A percentile compares a stretch with the other conserved stretches of the same genome.
phyloP scores from a whole-genome alignment of 1,284 basidiomycete genomes.

The Sanguinoderma infundibulare region DNA sequence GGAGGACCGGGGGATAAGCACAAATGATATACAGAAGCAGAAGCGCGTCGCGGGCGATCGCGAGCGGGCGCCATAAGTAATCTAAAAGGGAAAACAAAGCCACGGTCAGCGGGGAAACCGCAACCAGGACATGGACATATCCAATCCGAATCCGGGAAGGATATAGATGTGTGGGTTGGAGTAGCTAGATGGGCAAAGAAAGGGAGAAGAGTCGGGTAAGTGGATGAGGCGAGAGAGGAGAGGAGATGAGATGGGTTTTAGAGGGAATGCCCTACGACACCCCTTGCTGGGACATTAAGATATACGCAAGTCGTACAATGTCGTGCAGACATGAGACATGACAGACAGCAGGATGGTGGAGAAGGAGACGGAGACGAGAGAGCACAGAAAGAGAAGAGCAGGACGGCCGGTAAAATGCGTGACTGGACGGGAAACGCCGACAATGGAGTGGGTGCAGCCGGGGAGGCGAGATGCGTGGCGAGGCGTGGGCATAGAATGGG shows the following conservation, averaged over 20 bases:
- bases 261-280: conserved; percentile 33
- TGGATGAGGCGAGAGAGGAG: not conserved
- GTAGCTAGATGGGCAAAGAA: not conserved
- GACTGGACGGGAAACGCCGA: no score
- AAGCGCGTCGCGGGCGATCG: not conserved
- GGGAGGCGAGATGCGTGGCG: not conserved
- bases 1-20: not conserved
- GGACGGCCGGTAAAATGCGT: no score
- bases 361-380: not conserved
- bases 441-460: not conserved
- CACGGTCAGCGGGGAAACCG: no score
- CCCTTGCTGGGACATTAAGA: conserved; percentile 19
- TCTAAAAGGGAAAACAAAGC: not conserved
- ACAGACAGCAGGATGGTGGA: conserved; percentile 3
- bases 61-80: conserved; percentile 1
- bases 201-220: not conserved
- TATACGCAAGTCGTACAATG: conserved; percentile 20
- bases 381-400: no score
- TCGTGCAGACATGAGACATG: conserved; percentile 12
- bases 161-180: not conserved
- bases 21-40: not conserved
- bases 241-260: conserved; percentile 1
- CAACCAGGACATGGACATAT: not conserved
- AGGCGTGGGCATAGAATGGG: not conserved
- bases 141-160: not conserved